phyloP scores from a whole-genome alignment of 2,329 filamentous ascomycete species.

The Colletotrichum tamarilloi region DNA sequence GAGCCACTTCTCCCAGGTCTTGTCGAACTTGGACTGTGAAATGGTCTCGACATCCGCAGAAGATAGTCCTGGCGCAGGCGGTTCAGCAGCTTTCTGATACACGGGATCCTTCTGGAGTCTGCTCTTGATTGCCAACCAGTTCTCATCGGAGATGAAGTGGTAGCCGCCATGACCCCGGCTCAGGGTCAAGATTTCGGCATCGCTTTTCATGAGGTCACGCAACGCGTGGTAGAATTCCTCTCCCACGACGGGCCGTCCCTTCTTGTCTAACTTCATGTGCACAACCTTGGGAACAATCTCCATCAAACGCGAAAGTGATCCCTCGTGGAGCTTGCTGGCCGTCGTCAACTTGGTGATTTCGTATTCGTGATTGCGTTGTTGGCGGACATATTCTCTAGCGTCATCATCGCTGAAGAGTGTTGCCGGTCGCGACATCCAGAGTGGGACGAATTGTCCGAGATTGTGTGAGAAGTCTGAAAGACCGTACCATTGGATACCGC shows the following conservation, averaged over 20 bases:
- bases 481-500: slow-evolving; percentile 40
- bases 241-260: slow-evolving; percentile 65
- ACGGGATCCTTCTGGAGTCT: slow-evolving; percentile 52
- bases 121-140: slow-evolving; percentile 58
- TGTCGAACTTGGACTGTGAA: slow-evolving; percentile 47
- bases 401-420: slow-evolving; percentile 30
- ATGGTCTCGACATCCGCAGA: slow-evolving; percentile 41
- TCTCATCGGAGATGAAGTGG: slow-evolving; percentile 54
- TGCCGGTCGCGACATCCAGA: slow-evolving; percentile 31
- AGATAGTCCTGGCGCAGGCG: slow-evolving; percentile 31
- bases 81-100: slow-evolving; percentile 43
- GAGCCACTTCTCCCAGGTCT: slow-evolving; percentile 64
- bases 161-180: slow-evolving; percentile 52
- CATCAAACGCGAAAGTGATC: slow-evolving; percentile 56
- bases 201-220: slow-evolving; percentile 62
- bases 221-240: slow-evolving; percentile 76
- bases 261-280: slow-evolving; percentile 61
- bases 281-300: slow-evolving; percentile 66
- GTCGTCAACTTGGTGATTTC: slow-evolving; percentile 45
- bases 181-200: slow-evolving; percentile 59
- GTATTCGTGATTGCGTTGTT: slow-evolving; percentile 41
- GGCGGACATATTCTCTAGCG: slow-evolving; percentile 15
- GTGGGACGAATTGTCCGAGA: slow-evolving; percentile 42
- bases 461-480: slow-evolving; percentile 39
- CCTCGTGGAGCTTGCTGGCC: slow-evolving; percentile 47